These are phyloP conservation scores for Lachnellula willkommii DNA, from an alignment of 2,329 filamentous ascomycete genomes.

Conservation along the genomic window DNA sequence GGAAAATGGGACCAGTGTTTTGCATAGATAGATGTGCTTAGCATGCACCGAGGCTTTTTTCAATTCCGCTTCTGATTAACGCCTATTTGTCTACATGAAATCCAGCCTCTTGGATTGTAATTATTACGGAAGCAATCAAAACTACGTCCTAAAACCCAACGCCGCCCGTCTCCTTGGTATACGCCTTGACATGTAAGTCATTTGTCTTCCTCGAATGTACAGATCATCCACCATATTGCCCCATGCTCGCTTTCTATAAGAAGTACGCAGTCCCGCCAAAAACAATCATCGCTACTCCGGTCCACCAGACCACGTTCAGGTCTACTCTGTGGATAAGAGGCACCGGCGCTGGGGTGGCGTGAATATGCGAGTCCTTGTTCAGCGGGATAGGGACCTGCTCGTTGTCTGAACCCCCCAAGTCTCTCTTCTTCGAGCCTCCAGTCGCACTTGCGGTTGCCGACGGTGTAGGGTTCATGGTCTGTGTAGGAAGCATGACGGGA, in stretches of 20 bases:
- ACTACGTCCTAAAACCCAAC: not conserved
- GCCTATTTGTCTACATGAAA: too few species aligned
- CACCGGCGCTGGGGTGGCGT: slow-evolving; percentile 17
- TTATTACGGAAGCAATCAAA: too few species aligned
- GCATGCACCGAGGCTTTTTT: not conserved
- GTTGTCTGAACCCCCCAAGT: slow-evolving; percentile 20
- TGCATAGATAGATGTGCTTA: slow-evolving; percentile 13
- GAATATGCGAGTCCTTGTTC: slow-evolving; percentile 25
- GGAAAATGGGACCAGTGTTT: slow-evolving; percentile 70
- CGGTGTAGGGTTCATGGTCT: slow-evolving; percentile 53
- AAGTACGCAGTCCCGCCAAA: slow-evolving; percentile 33
- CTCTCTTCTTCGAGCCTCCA: slow-evolving; percentile 34
- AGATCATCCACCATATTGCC: slow-evolving; percentile 7
- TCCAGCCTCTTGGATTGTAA: too few species aligned
- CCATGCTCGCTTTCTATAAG: slow-evolving; percentile 15
- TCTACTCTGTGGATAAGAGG: slow-evolving; percentile 22
- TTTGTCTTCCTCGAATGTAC: slow-evolving; percentile 16
- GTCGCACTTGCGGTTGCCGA: slow-evolving; percentile 34
- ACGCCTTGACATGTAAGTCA: slow-evolving; percentile 14
- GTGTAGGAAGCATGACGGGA: slow-evolving; percentile 65
- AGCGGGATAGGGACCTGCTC: slow-evolving; percentile 30
- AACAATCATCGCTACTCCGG: slow-evolving; percentile 30
- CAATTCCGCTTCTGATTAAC: too few species aligned
- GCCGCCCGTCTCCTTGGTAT: slow-evolving; percentile 9
- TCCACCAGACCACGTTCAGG: slow-evolving; percentile 30